Base-by-base conservation (phyloP, 768 basidiomycete genomes). In the Hericium coralloides region DNA sequence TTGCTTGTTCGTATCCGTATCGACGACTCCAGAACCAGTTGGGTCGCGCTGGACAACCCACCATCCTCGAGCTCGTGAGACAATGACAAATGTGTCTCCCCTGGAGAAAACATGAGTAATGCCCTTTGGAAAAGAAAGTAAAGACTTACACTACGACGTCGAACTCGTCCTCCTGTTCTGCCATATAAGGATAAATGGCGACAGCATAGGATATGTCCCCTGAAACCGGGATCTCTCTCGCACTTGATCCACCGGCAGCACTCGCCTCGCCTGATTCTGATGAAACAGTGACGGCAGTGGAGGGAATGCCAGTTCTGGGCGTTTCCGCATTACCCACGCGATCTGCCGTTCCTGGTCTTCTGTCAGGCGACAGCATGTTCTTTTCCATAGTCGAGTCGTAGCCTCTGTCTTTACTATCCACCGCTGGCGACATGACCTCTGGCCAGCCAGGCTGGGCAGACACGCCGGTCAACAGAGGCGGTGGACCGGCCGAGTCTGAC, bases 1-100 rank as follows among this genome's bases (percentile, higher is more conserved):
- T 66, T 94, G 92, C 68, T 89, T 89, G 45, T 79, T 75, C 25
- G 84, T 77, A 60, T 93, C 91, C 15, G 84, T 76, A 65, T 86
- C 87, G 26, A 92, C 84, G 20, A 84, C 70, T 10, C 93, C 92
- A 3, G 85, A 79, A 4, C 94, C 94, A 38, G 82, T 84, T 31
- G 89, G 89, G 70, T 99, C 97, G 37, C 90, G 85, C 67, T 98
- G 95, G 4, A 98, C 97, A 37, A 98, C 90, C 93, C 95, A 99
- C 97, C 97, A 99, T 1, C 97, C 95, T 55, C 95, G 86, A n/a
- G 94, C 87, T 54, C 95, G 84, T 55, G 91, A 91, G 43, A 94
- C 74, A 60, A 98, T 95, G 60, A 95, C 83, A 71, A 94, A 98
- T 1, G 93, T 93, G 66, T 95, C 92, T 41, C 92, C 93, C 15